phyloP scores from a whole-genome alignment of 331 rosid genomes.

The Telfairia occidentalis region DNA sequence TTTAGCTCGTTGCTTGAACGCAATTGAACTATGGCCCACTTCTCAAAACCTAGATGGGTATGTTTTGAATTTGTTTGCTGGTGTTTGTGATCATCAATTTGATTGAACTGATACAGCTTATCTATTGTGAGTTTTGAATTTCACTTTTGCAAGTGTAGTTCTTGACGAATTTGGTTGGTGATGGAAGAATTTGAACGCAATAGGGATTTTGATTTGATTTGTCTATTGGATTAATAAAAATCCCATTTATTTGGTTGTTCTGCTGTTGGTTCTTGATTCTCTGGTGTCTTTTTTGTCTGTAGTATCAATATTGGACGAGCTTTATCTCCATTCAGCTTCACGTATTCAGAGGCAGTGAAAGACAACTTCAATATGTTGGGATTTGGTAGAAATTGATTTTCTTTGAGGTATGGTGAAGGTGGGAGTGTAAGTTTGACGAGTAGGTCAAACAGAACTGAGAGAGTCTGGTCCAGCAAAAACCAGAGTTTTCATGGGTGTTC shows the following conservation, averaged over 20 bases:
- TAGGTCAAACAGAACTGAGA: slow-evolving; percentile 15
- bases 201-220: neutral
- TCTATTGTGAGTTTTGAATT: neutral
- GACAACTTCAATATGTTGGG: slow-evolving; percentile 13
- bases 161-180: neutral
- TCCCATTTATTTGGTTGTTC: neutral
- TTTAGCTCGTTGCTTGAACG: neutral
- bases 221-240: neutral
- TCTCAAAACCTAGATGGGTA: neutral
- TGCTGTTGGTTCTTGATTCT: neutral
- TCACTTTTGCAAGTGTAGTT: neutral
- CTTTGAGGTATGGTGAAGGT: slow-evolving; percentile 18
- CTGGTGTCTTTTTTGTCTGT: neutral
- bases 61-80: neutral
- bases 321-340: neutral
- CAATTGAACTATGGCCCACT: neutral
- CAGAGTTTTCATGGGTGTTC: slow-evolving; percentile 35
- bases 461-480: slow-evolving; percentile 8
- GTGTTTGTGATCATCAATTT: neutral
- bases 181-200: neutral
- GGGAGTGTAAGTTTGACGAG: slow-evolving; percentile 18
- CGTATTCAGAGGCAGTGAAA: slow-evolving; percentile 2
- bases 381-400: slow-evolving; percentile 22
- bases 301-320: neutral
- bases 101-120: neutral